Base-by-base conservation (phyloP, 2,329 filamentous ascomycete species). In the Colletotrichum sp. region DNA sequence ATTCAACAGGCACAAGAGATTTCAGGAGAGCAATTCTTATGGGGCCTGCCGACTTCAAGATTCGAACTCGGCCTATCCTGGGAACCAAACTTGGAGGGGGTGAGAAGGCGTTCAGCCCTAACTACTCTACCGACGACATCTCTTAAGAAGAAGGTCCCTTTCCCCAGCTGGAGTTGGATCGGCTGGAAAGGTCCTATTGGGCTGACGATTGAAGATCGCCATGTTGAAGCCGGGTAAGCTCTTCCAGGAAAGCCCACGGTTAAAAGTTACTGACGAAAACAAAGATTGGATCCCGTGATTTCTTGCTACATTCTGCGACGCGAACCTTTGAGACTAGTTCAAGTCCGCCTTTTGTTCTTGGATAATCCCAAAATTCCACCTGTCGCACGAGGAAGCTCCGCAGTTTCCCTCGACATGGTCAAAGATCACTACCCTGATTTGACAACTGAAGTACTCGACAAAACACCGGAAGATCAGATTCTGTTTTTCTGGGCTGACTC, bases 181-280 rank as follows among this genome's bases (percentile, higher is more conserved):
- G 52, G 52, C 22, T 55, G 22, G 52, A 55, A 55, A 55, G 52
- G 22, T 5, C 13, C 22, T 15, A 55, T 55, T 27, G 52, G 52
- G 13, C 22, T 55, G 22, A 27, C 52, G 2, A 55, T 55, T 55
- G 22, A 55, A 55, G 52, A 55, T 55, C 52, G 52, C 6, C 52
- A 55, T 55, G 52, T 55, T 55, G 52, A 55, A 55, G 52, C 52
- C 9, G 52, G 52, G 52, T 55, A 55, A 55, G 52, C 25, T 27
- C 25, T 55, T 8, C 22, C 52, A 55, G 52, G n/a, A 16, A 16
- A 8, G 1, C 22, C 4, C 5, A 16, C 27, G 25, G 13, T 27
- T 5, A 6, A 25, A 15, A 55, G 8, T 43, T 6, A 27, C 22
- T 55, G 52, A 55, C 52, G 4, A 55, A 55, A 15, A 27, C 10